Evolutionary conservation across 495 filamentous ascomycete species (phyloP).

Genomic region (Endocarpon pusillum): DNA sequence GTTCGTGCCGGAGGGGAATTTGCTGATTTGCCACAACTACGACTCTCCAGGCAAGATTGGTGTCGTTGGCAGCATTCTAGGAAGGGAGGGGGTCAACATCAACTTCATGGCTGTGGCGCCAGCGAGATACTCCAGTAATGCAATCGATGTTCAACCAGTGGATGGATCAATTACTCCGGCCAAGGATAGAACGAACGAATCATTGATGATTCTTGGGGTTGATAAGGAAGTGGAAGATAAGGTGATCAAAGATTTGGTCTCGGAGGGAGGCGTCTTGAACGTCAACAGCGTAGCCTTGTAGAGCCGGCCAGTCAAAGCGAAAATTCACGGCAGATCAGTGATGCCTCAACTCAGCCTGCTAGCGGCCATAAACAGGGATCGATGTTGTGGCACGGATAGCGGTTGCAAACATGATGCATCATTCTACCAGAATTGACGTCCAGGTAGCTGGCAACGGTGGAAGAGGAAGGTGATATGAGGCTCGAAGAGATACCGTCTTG

Average conservation of each 20-base stretch:
- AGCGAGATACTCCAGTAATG: conserved; percentile 14
- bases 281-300: conserved; percentile 40
- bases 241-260: conserved; percentile 35
- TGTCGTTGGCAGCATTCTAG: conserved; percentile 44
- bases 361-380: too few species aligned
- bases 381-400: too few species aligned
- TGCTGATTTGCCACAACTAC: conserved; percentile 53
- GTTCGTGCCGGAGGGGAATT: conserved; percentile 44
- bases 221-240: conserved; percentile 36
- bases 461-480: too few species aligned
- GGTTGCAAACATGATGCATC: too few species aligned
- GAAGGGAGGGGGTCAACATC: conserved; percentile 48
- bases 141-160: conserved; percentile 8
- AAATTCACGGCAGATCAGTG: too few species aligned
- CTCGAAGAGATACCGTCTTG: too few species aligned
- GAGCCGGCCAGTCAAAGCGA: too few species aligned
- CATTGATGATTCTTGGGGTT: conserved; percentile 57
- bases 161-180: conserved; percentile 5
- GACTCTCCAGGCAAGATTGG: conserved; percentile 61
- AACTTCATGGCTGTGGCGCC: conserved; percentile 52
- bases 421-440: too few species aligned
- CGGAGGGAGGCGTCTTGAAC: conserved; percentile 41
- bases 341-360: too few species aligned
- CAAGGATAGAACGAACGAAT: conserved; percentile 28
- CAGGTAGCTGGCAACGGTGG: too few species aligned